Percentiles rank a stretch among this genome's conserved stretches.
These are phyloP conservation scores for Austropuccinia psidii DNA, from an alignment of 1,284 basidiomycete genomes.

Conservation along the genomic window DNA sequence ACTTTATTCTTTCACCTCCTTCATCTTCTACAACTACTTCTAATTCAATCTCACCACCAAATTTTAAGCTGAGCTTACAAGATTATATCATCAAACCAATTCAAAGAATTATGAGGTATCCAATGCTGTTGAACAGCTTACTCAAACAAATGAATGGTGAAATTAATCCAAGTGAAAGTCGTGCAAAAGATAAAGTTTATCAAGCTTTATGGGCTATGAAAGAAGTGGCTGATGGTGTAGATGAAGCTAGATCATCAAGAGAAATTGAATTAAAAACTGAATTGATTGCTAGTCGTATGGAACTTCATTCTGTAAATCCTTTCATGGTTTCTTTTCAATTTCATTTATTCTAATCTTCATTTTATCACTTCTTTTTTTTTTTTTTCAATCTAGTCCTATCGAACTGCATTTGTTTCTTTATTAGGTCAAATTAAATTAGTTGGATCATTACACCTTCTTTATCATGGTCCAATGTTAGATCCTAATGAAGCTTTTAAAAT, in stretches of 20 bases:
- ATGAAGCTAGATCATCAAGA: constrained; percentile 54
- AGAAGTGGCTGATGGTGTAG: constrained; percentile 56
- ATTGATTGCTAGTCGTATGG: constrained; percentile 46
- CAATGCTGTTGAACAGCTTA: constrained; percentile 42
- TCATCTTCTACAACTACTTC: neutral
- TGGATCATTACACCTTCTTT: constrained; percentile 73
- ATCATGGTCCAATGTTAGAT: constrained; percentile 50
- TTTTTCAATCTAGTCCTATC: constrained; percentile 41
- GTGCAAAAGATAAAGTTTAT: constrained; percentile 40
- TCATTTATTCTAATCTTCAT: constrained; percentile 38
- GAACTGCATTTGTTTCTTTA: constrained; percentile 57
- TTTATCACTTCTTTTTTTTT: neutral
- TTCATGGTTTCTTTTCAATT: neutral
- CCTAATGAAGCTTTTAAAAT: constrained; percentile 56
- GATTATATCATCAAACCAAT: constrained; percentile 46
- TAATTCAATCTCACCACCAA: neutral
- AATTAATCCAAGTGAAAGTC: neutral
- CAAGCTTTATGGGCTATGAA: constrained; percentile 53
- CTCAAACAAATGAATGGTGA: constrained; percentile 39
- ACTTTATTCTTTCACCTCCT: neutral
- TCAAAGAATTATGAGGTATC: constrained; percentile 45
- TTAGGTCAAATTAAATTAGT: constrained; percentile 67
- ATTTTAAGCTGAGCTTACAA: constrained; percentile 40
- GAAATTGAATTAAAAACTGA: constrained; percentile 62
- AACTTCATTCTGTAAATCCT: constrained; percentile 36